Evolutionary conservation across 164 flowering plant genomes (phyloP).

Genomic region (Macadamia tetraphylla): DNA sequence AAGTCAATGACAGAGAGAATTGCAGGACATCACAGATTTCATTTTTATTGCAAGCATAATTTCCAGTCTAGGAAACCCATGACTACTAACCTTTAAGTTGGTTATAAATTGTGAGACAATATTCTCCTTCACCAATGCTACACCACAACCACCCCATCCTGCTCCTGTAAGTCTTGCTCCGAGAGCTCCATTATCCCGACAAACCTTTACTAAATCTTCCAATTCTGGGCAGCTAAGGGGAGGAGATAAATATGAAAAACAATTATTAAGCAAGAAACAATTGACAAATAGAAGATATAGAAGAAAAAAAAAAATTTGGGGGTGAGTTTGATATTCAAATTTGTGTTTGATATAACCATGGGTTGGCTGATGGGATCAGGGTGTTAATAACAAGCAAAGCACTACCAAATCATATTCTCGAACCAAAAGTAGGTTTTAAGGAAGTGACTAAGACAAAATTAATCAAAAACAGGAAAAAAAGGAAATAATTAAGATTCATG

Average conservation of each 20-base stretch:
- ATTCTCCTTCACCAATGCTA: constrained; percentile 72
- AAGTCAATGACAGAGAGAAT: not conserved
- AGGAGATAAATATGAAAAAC: not conserved
- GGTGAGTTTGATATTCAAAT: no score
- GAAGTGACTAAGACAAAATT: no score
- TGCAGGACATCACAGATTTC: no score
- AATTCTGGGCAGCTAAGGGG: constrained; percentile 76
- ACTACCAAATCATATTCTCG: not conserved
- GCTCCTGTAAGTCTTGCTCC: constrained; percentile 99
- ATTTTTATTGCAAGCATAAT: no score
- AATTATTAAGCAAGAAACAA: not conserved
- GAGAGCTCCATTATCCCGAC: constrained; percentile 74
- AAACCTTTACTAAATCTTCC: constrained; percentile 77
- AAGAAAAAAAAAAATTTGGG: no score
- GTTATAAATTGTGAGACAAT: constrained; percentile 59
- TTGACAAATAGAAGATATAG: not conserved
- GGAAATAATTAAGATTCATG: no score
- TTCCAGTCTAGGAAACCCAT: no score
- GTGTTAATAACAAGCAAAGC: not conserved
- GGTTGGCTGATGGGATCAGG: no score
- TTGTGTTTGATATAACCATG: no score
- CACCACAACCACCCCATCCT: constrained; percentile 99
- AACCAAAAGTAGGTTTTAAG: no score
- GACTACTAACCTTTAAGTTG: constrained; percentile 56
- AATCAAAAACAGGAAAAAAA: no score